phyloP scores from a whole-genome alignment of 495 filamentous ascomycete species.

The Cercophora sp. region DNA sequence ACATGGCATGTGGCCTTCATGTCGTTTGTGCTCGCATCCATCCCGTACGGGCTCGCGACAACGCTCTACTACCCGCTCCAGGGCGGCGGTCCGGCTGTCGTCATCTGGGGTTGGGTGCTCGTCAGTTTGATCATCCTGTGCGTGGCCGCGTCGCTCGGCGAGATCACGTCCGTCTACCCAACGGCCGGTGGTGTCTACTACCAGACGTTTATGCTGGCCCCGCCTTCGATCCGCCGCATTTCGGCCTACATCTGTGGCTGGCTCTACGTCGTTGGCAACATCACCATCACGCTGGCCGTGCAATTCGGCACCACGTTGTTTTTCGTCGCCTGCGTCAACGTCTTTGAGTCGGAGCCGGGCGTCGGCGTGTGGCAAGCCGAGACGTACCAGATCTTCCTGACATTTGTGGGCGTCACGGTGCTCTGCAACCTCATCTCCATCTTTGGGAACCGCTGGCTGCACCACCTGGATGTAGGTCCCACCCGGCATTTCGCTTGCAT shows the following conservation, averaged over 20 bases:
- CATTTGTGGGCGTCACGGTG: constrained; percentile 56
- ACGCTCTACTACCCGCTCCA: constrained; percentile 66
- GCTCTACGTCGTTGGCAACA: constrained; percentile 65
- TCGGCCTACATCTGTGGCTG: constrained; percentile 65
- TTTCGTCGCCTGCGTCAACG: constrained; percentile 49
- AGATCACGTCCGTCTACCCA: constrained; percentile 55
- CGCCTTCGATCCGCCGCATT: constrained; percentile 36
- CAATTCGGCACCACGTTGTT: constrained; percentile 62
- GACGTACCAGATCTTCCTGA: constrained; percentile 56
- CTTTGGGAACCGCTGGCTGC: constrained; percentile 54
- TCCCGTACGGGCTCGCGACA: constrained; percentile 65
- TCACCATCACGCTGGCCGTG: constrained; percentile 65
- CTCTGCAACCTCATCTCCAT: constrained; percentile 52
- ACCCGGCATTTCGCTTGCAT: background rate
- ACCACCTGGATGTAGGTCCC: constrained; percentile 49
- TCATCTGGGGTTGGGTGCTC: constrained; percentile 60
- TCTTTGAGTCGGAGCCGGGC: constrained; percentile 43
- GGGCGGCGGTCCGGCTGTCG: constrained; percentile 60
- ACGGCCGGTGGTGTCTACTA: constrained; percentile 56
- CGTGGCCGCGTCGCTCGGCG: constrained; percentile 50
- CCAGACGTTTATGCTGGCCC: constrained; percentile 52
- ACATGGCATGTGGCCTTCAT: constrained; percentile 56
- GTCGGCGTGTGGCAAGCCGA: constrained; percentile 38
- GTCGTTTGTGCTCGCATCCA: constrained; percentile 52
- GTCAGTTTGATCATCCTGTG: constrained; percentile 48